Percentiles rank a stretch among this genome's conserved stretches.
These are phyloP conservation scores for Fusarium incarnatum DNA, from an alignment of 2,329 filamentous ascomycete genomes.

Conservation along the genomic window DNA sequence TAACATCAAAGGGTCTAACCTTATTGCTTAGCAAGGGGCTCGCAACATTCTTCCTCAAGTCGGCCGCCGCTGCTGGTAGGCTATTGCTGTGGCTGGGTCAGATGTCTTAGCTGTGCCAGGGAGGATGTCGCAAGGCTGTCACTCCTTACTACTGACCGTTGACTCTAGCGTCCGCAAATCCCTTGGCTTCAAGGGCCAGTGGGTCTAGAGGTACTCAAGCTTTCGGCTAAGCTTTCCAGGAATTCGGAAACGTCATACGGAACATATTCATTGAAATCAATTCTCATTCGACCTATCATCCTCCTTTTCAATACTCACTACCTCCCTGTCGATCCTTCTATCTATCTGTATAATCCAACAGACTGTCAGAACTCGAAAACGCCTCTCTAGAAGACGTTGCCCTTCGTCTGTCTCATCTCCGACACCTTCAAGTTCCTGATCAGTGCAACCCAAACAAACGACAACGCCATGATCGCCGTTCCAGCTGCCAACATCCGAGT, in stretches of 20 bases:
- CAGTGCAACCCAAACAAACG: slow-evolving; percentile 34
- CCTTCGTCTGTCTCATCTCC: slow-evolving; percentile 35
- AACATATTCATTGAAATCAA: background rate
- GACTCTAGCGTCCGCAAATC: background rate
- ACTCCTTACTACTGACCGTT: background rate
- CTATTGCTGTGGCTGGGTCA: background rate
- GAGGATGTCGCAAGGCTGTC: background rate
- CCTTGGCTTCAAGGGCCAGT: background rate
- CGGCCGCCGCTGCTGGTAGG: background rate
- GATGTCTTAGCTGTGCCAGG: background rate
- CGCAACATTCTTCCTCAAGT: background rate
- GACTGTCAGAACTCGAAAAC: no score
- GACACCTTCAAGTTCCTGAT: slow-evolving; percentile 39
- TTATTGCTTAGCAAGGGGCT: background rate
- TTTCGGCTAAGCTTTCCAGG: background rate
- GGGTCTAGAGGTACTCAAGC: background rate
- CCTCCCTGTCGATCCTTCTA: no score
- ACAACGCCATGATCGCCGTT: slow-evolving; percentile 35
- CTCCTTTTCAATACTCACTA: background rate
- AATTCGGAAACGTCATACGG: background rate
- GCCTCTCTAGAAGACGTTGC: slow-evolving; percentile 18
- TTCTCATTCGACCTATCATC: background rate
- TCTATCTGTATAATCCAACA: no score
- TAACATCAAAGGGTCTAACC: background rate
- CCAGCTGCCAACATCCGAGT: slow-evolving; percentile 38